phyloP scores from a whole-genome alignment of 2,329 filamentous ascomycete species.

The Drechslerella stenobrocha region DNA sequence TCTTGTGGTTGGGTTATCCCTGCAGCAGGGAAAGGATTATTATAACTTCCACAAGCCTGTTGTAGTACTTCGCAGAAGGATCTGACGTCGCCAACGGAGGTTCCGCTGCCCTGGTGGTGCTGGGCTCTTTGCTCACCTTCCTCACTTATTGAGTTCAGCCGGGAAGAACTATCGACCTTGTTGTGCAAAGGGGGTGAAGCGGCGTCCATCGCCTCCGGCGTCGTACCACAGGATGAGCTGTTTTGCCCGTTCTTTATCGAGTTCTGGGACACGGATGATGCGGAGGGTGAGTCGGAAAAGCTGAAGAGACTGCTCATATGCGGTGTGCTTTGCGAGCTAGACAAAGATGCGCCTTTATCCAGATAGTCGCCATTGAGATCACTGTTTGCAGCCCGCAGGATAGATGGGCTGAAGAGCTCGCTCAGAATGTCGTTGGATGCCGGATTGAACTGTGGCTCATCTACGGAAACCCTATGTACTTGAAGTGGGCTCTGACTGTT shows the following conservation, averaged over 20 bases:
- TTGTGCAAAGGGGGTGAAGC: constrained; percentile 46
- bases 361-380: constrained; percentile 57
- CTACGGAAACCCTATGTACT: constrained; percentile 39
- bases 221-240: constrained; percentile 52
- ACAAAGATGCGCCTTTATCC: constrained; percentile 54
- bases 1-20: constrained; percentile 33
- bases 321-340: constrained; percentile 55
- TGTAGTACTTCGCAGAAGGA: constrained; percentile 63
- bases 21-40: constrained; percentile 61
- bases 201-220: constrained; percentile 51
- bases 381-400: constrained; percentile 59
- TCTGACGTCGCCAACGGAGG: constrained; percentile 55
- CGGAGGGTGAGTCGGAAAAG: constrained; percentile 60
- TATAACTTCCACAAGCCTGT: constrained; percentile 62
- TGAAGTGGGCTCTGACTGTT: constrained; percentile 43
- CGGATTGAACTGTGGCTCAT: constrained; percentile 40
- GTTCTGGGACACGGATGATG: constrained; percentile 60
- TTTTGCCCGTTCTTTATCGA: constrained; percentile 39
- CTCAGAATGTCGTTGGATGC: constrained; percentile 50
- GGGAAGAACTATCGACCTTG: constrained; percentile 31
- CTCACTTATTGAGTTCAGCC: constrained; percentile 48
- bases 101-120: constrained; percentile 33
- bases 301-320: constrained; percentile 52
- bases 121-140: constrained; percentile 49
- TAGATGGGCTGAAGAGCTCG: constrained; percentile 64